Conservation (phyloP, 305 asterid genomes). For the Ilex paraguariensis region DNA sequence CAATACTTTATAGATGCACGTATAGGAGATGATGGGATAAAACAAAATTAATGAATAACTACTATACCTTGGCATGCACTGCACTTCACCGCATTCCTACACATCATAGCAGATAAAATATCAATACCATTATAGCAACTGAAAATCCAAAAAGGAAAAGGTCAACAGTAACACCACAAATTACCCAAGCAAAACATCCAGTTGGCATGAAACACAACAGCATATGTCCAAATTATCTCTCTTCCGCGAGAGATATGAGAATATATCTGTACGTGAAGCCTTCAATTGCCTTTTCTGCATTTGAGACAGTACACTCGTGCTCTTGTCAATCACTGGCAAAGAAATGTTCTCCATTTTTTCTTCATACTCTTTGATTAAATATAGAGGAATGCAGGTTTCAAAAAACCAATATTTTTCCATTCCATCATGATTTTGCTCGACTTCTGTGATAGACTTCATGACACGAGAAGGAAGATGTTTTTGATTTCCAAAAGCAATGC, state of each 20-base stretch:
- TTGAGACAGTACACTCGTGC: constrained; percentile 33
- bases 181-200: constrained; percentile 61
- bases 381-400: constrained; percentile 72
- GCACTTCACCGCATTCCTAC: constrained; percentile 81
- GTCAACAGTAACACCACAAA: constrained; percentile 14
- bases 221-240: constrained; percentile 38
- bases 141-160: constrained; percentile 8
- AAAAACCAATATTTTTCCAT: constrained; percentile 83
- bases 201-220: constrained; percentile 58
- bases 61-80: constrained; percentile 76
- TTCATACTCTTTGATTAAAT: constrained; percentile 79
- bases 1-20: too few species aligned
- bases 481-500: constrained; percentile 76
- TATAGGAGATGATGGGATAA: too few species aligned
- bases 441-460: constrained; percentile 65
- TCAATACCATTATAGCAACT: constrained; percentile 13
- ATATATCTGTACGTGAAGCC: constrained; percentile 47
- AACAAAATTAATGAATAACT: too few species aligned
- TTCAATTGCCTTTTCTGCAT: constrained; percentile 41
- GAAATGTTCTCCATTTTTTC: constrained; percentile 33
- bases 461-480: constrained; percentile 94
- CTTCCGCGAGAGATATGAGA: constrained; percentile 54
- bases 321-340: constrained; percentile 18
- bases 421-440: constrained; percentile 52
- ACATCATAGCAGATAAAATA: constrained; percentile 9